phyloP scores from a whole-genome alignment of 345 rosid genomes.

The Euphorbia pulcherrima region DNA sequence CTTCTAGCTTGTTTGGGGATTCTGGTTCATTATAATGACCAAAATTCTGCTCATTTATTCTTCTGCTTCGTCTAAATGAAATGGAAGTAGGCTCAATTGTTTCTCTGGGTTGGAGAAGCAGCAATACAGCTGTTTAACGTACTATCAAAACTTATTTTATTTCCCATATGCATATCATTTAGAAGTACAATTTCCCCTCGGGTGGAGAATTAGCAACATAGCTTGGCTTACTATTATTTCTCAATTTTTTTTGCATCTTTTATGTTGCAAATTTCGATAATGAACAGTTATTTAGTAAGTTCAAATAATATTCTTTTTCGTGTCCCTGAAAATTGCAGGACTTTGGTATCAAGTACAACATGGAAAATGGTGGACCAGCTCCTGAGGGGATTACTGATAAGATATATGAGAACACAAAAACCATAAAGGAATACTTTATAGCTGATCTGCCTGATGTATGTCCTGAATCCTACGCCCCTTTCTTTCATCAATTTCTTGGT shows the following conservation, averaged over 20 bases:
- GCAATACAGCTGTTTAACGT: background rate
- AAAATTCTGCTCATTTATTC: background rate
- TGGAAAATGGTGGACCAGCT: constrained; percentile 99
- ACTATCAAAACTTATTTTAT: background rate
- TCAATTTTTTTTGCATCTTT: background rate
- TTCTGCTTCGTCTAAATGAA: background rate
- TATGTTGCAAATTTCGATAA: background rate
- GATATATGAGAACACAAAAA: constrained; percentile 91
- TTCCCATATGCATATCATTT: background rate
- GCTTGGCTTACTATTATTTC: background rate
- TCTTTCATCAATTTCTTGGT: background rate
- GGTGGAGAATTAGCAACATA: background rate
- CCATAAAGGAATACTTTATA: constrained; percentile 74
- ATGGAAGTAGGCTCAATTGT: background rate
- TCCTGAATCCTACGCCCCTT: constrained; percentile 13
- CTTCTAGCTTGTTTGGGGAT: background rate
- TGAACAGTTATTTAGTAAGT: background rate
- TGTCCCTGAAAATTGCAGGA: constrained; percentile 43
- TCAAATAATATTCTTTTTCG: background rate
- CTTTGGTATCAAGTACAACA: constrained; percentile 98
- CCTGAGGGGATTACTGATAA: constrained; percentile 92
- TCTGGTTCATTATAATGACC: background rate
- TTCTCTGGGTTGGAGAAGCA: background rate
- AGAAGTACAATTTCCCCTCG: background rate
- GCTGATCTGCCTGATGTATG: constrained; percentile 77